These are phyloP conservation scores for Calonectria pseudoreteaudii DNA, from an alignment of 2,329 filamentous ascomycete genomes.

Conservation along the genomic window DNA sequence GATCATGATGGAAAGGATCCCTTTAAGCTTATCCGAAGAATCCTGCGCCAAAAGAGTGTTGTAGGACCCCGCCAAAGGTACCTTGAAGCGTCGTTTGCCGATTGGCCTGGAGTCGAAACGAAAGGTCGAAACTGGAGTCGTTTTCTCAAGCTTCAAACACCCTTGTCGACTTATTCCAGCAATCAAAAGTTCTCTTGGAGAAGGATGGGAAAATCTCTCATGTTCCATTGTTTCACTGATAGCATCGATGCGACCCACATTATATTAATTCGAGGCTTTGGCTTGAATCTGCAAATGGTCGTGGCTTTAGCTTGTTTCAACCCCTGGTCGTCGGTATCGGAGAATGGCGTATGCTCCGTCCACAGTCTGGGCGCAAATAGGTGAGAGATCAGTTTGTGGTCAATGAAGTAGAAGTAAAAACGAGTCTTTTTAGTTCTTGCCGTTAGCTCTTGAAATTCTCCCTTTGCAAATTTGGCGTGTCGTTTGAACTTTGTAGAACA, in stretches of 20 bases:
- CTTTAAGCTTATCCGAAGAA: neutral
- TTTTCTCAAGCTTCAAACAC: neutral
- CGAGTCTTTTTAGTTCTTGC: neutral
- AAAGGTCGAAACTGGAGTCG: neutral
- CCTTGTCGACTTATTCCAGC: neutral
- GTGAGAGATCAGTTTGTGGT: neutral
- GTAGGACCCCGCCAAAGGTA: neutral
- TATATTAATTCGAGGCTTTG: neutral
- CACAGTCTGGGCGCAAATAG: neutral
- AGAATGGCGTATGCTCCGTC: neutral
- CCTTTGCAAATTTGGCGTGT: neutral
- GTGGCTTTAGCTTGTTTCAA: neutral
- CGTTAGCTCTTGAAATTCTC: neutral
- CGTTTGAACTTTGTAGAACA: neutral
- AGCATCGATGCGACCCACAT: neutral
- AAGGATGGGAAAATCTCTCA: neutral
- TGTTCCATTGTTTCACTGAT: slow-evolving; percentile 4
- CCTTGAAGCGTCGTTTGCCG: neutral
- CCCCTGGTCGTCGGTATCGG: neutral
- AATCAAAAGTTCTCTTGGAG: neutral
- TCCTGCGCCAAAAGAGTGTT: neutral
- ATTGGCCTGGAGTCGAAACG: neutral
- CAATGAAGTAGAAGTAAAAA: neutral
- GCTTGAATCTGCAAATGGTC: neutral
- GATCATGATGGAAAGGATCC: neutral